Evolutionary conservation across 768 basidiomycete species (phyloP).

Genomic region (Candolleomyces eurysporus): DNA sequence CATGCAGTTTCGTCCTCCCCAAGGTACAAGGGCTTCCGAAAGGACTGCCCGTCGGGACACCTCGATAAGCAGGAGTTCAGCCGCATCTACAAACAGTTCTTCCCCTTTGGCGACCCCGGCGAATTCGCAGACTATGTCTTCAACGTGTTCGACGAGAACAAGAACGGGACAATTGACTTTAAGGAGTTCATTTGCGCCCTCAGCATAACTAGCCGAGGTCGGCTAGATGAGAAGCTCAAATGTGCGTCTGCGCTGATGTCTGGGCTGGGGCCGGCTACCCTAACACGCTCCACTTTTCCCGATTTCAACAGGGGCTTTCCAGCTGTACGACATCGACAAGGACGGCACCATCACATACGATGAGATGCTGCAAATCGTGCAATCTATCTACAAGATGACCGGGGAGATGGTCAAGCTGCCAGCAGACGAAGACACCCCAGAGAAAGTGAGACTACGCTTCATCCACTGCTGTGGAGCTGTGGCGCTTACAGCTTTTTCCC

Average conservation of each 20-base stretch:
- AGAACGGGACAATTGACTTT: conserved; percentile 97
- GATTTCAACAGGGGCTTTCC: conserved; percentile 87
- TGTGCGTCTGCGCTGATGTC: conserved; percentile 53
- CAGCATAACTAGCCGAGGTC: conserved; percentile 89
- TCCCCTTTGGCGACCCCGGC: conserved; percentile 96
- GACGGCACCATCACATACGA: conserved; percentile 98
- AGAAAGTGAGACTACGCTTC: conserved; percentile 63
- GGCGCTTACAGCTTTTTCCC: conserved; percentile 13
- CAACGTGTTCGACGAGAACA: conserved; percentile 94
- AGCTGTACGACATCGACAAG: conserved; percentile 97
- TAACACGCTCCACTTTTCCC: conserved; percentile 10
- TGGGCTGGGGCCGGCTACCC: not conserved
- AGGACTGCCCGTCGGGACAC: conserved; percentile 96
- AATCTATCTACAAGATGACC: conserved; percentile 99
- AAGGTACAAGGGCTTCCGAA: conserved; percentile 99
- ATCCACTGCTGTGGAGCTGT: not conserved
- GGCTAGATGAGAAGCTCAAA: conserved; percentile 96
- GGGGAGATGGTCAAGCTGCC: conserved; percentile 99
- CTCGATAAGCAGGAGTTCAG: conserved; percentile 95
- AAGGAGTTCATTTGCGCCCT: conserved; percentile 99
- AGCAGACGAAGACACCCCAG: conserved; percentile 98
- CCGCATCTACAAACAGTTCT: conserved; percentile 99
- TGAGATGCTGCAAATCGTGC: conserved; percentile 98
- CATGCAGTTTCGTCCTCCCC: conserved; percentile 12
- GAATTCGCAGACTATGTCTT: conserved; percentile 99